Conservation (phyloP, 106 monocot species). For the Acanthochlamys bracteata region DNA sequence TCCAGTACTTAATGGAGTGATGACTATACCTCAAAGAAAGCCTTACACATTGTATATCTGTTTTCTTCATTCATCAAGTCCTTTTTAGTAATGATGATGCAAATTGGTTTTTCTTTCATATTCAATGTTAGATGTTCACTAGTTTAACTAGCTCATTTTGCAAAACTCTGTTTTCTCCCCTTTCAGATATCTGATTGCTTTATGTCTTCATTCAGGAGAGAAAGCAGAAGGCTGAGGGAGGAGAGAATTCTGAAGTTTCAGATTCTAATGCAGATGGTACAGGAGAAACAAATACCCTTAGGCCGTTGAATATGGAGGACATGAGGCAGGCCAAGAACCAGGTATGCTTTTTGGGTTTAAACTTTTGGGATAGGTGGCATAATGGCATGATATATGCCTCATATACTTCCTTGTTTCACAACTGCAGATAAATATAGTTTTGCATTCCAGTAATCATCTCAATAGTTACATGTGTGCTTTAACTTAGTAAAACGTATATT, state of each 20-base stretch:
- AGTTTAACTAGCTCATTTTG: too few relatives aligned
- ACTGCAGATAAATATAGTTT: too few relatives aligned
- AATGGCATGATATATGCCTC: not conserved
- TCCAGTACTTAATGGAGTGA: too few relatives aligned
- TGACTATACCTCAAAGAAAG: too few relatives aligned
- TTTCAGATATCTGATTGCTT: not conserved
- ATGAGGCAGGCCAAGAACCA: conserved; percentile 53
- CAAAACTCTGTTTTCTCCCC: not conserved
- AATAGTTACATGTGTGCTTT: too few relatives aligned
- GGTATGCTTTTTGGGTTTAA: conserved; percentile 8
- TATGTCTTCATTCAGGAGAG: conserved; percentile 21
- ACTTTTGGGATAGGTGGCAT: not conserved
- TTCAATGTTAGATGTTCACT: too few relatives aligned
- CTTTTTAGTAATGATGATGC: too few relatives aligned
- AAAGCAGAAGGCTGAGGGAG: conserved; percentile 18
- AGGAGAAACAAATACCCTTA: conserved; percentile 22
- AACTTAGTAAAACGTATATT: too few relatives aligned
- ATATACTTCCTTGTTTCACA: not conserved
- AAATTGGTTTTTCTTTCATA: too few relatives aligned
- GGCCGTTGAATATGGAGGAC: conserved; percentile 64
- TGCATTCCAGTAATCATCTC: too few relatives aligned
- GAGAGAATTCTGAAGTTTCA: conserved; percentile 11
- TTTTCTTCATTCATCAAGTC: too few relatives aligned
- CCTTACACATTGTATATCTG: too few relatives aligned
- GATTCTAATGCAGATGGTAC: conserved; percentile 8